Conservation (phyloP, 768 basidiomycete species). For the Amanita muscaria region DNA sequence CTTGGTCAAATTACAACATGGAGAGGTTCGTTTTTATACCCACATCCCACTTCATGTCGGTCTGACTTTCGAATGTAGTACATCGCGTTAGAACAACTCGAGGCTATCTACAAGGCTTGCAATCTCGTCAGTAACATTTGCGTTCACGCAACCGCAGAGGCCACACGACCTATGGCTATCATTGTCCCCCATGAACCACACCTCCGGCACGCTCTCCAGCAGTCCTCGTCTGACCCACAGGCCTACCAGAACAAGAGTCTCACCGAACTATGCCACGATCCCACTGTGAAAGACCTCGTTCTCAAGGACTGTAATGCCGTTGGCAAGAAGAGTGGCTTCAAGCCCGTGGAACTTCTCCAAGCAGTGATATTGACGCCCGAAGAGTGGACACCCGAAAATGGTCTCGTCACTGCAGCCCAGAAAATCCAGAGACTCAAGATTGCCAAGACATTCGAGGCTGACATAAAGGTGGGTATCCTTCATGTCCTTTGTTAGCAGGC, state of each 20-base stretch:
- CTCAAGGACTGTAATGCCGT: conserved; percentile 68
- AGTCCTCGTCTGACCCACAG: not conserved
- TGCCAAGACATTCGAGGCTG: conserved; percentile 24
- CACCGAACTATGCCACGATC: conserved; percentile 45
- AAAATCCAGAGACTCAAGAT: conserved; percentile 30
- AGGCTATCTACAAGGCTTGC: conserved; percentile 80
- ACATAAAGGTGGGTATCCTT: conserved; percentile 18
- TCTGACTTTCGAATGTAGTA: conserved; percentile 38
- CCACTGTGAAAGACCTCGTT: conserved; percentile 49
- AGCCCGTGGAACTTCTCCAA: conserved; percentile 67
- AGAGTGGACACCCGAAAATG: conserved; percentile 90
- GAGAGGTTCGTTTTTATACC: conserved; percentile 62
- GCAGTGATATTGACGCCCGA: conserved; percentile 71
- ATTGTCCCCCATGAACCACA: conserved; percentile 75
- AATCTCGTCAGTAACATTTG: conserved; percentile 75
- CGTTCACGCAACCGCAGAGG: conserved; percentile 68
- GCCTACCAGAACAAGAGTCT: conserved; percentile 28
- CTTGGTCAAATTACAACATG: conserved; percentile 74
- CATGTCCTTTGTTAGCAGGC: not conserved
- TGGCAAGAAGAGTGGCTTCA: conserved; percentile 84
- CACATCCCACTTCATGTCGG: not conserved
- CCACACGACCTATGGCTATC: conserved; percentile 79
- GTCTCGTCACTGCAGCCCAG: conserved; percentile 59
- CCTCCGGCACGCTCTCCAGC: conserved; percentile 49
- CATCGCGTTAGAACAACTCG: conserved; percentile 86